These are phyloP conservation scores for Austroboletus rostrupii DNA, from an alignment of 1,284 basidiomycete genomes.

Conservation along the genomic window DNA sequence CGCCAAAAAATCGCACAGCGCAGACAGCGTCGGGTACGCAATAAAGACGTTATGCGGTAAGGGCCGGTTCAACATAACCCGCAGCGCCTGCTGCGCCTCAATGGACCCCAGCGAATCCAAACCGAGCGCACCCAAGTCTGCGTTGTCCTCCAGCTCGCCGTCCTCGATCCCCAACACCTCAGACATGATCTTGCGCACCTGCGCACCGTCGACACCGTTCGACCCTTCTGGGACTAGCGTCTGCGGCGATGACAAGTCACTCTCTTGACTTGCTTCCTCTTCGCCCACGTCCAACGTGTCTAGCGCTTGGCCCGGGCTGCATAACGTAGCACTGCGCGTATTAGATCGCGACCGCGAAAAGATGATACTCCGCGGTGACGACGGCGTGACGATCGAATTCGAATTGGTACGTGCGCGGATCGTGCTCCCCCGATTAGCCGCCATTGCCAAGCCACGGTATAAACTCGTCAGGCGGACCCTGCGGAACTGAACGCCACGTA, in stretches of 20 bases:
- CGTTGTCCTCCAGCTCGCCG: slow-evolving; percentile 37
- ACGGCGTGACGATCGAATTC: slow-evolving; percentile 24
- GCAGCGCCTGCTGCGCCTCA: slow-evolving; percentile 48
- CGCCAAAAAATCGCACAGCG: slow-evolving; percentile 14
- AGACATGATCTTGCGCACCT: slow-evolving; percentile 44
- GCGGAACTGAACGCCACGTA: slow-evolving; percentile 56
- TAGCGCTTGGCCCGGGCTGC: background rate
- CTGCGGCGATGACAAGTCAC: slow-evolving; percentile 33
- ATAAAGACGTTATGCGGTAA: slow-evolving; percentile 41
- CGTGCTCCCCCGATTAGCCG: slow-evolving; percentile 20
- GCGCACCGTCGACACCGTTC: slow-evolving; percentile 14
- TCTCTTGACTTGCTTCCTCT: slow-evolving; percentile 6
- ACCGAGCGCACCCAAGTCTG: slow-evolving; percentile 46
- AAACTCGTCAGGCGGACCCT: slow-evolving; percentile 48
- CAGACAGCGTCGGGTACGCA: slow-evolving; percentile 17
- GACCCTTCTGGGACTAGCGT: slow-evolving; percentile 30
- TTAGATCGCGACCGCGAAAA: slow-evolving; percentile 26
- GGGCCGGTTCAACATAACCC: slow-evolving; percentile 35
- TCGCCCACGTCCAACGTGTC: slow-evolving; percentile 3
- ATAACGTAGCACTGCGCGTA: slow-evolving; percentile 20
- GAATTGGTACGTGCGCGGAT: slow-evolving; percentile 26
- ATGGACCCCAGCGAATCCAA: slow-evolving; percentile 64
- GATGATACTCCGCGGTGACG: slow-evolving; percentile 27
- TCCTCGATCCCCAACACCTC: slow-evolving; percentile 43
- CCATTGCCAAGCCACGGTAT: slow-evolving; percentile 39